Evolutionary conservation across 108 stramenopile genomes (phyloP), one percentile per base, ranked within the genome.

Genomic region (Cyclotella distinguenda): DNA sequence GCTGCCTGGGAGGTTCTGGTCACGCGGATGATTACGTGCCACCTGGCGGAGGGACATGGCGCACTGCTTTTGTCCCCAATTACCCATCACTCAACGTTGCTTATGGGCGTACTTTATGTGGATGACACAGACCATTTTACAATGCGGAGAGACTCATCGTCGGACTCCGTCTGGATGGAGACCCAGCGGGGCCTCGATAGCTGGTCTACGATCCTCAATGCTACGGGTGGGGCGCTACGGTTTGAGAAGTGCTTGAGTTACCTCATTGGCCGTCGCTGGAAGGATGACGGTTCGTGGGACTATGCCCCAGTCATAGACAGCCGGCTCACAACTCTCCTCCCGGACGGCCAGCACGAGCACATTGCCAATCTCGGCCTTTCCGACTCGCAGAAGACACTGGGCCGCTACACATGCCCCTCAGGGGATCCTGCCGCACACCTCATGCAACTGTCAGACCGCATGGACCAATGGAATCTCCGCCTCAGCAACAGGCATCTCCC

Each of bases 321-420:
- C 3, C 26, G 3, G 27, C 31, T 5, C 50, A 27, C 1, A 4
- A 1, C 1, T 7, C 2, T 0, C 12, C 26, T 28, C 30, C 30
- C 6, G n/a, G n/a, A n/a, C 23, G 30, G 12, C 30, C 30, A 2
- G 8, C n/a, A 3, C 6, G 30, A 16, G 50, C 30, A 26, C 13
- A 27, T 6, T 50, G 49, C 13, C 26, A 23, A 9, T 23, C 49
- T 4, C 5, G 6, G 8, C 9, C 5, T 7, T 23, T 6, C 25
- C n/a, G n/a, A n/a, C n/a, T n/a, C n/a, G n/a, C 25, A 50, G n/a
- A 13, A 70, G 28, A 70, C 42, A 19, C 16, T 70, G 34, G 69
- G 69, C 0, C 4, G 60, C 0, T 43, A 28, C 3, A 32, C 40
- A 9, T 2, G 44, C 1, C 69, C 69, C 0, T 50, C 50, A 2